Percentiles rank a stretch among this genome's conserved stretches.
Evolutionary conservation across 106 monocot genomes (phyloP).

Genomic region (Triglochin maritima): DNA sequence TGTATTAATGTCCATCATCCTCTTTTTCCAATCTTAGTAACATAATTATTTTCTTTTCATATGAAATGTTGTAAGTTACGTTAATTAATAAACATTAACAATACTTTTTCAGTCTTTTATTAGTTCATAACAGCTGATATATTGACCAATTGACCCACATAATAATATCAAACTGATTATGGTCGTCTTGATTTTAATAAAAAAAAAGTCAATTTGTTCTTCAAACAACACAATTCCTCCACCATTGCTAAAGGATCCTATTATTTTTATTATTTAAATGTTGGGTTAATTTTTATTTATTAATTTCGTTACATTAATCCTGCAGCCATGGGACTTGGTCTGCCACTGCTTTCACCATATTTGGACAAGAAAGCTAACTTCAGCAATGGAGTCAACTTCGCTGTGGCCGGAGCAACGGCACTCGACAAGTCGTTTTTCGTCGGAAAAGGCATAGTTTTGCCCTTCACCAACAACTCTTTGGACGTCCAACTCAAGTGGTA

Average conservation of each 20-base stretch:
- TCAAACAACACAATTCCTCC: no score
- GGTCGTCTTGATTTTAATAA: no score
- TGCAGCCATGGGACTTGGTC: slow-evolving; percentile 5
- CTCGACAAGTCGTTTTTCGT: slow-evolving; percentile 8
- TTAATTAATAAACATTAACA: no score
- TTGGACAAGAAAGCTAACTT: slow-evolving; percentile 11
- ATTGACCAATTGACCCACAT: no score
- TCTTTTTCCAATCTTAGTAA: no score
- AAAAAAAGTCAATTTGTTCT: no score
- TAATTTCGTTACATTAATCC: background rate
- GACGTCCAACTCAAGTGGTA: slow-evolving; percentile 17
- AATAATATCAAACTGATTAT: no score
- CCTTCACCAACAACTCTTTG: slow-evolving; percentile 17
- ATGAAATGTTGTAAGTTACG: no score
- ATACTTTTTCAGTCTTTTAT: no score
- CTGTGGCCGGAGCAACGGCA: slow-evolving; percentile 24
- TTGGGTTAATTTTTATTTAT: background rate
- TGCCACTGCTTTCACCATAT: slow-evolving; percentile 14
- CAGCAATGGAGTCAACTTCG: slow-evolving; percentile 18
- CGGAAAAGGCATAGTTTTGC: background rate
- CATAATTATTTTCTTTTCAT: no score
- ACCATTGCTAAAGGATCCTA: background rate
- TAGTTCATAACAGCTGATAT: no score
- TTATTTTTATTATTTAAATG: background rate
- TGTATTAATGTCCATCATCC: no score